These are phyloP conservation scores for Fusarium sp. DNA, from an alignment of 2,329 filamentous ascomycete species.

Conservation along the genomic window DNA sequence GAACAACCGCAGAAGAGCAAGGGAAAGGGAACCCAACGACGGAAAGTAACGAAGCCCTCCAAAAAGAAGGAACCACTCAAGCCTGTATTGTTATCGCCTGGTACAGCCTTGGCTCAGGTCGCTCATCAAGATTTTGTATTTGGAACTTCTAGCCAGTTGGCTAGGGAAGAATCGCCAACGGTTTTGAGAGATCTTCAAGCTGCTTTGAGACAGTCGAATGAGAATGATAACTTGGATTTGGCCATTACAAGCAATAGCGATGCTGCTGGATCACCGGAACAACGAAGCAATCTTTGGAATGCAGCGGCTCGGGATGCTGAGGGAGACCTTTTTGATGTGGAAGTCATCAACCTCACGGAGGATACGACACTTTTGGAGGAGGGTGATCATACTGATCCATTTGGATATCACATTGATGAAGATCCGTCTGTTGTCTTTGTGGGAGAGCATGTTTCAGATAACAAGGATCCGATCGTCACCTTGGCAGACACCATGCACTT, in stretches of 20 bases:
- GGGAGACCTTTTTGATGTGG: slow-evolving; percentile 71
- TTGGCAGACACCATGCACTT: slow-evolving; percentile 42
- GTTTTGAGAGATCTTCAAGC: slow-evolving; percentile 70
- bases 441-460: slow-evolving; percentile 4
- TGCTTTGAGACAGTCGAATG: slow-evolving; percentile 70
- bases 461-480: slow-evolving; percentile 38
- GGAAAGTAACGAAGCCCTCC: slow-evolving; percentile 46
- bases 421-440: slow-evolving; percentile 2
- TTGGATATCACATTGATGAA: slow-evolving; percentile 50
- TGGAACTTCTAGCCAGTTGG: slow-evolving; percentile 86
- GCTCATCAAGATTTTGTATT: slow-evolving; percentile 82
- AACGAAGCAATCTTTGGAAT: slow-evolving; percentile 70
- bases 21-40: slow-evolving; percentile 51
- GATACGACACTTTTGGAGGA: slow-evolving; percentile 49
- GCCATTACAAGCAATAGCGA: slow-evolving; percentile 55
- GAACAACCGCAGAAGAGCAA: slow-evolving; percentile 42
- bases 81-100: slow-evolving; percentile 72
- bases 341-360: slow-evolving; percentile 69
- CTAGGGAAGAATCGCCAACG: slow-evolving; percentile 75
- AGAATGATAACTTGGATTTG: slow-evolving; percentile 54
- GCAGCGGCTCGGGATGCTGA: slow-evolving; percentile 74
- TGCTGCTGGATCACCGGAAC: slow-evolving; percentile 48
- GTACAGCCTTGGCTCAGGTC: slow-evolving; percentile 72
- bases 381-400: slow-evolving; percentile 50
- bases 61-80: slow-evolving; percentile 58